Percentiles rank a stretch among this genome's conserved stretches.
Conservation (phyloP, 148 eudicot species). For the Fallopia convolvulus region DNA sequence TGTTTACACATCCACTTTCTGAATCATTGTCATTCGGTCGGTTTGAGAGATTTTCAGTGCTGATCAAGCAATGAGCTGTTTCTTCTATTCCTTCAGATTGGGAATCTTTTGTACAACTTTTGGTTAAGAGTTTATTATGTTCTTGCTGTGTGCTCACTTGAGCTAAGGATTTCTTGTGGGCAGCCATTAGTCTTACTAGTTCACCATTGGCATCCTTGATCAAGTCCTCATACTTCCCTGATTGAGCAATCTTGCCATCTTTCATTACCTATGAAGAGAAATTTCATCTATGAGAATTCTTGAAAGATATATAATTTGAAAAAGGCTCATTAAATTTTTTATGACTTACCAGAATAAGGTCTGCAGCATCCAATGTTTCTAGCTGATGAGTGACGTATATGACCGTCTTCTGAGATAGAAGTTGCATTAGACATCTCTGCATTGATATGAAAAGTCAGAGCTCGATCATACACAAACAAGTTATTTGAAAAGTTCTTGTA, state of each 20-base stretch:
- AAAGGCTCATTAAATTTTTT: not conserved
- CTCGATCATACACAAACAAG: not conserved
- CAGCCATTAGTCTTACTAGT: slow-evolving; percentile 59
- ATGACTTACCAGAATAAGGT: slow-evolving; percentile 66
- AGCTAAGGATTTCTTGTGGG: slow-evolving; percentile 55
- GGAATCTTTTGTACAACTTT: slow-evolving; percentile 17
- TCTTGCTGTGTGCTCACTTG: slow-evolving; percentile 47
- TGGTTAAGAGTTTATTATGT: slow-evolving; percentile 9
- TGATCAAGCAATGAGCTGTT: slow-evolving; percentile 20
- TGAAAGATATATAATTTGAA: not conserved
- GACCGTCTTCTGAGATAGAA: slow-evolving; percentile 58
- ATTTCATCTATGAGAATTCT: not conserved
- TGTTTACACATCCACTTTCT: slow-evolving; percentile 60
- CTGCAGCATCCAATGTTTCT: slow-evolving; percentile 76
- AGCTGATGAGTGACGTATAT: slow-evolving; percentile 82
- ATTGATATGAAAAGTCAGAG: not conserved
- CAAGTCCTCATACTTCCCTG: slow-evolving; percentile 67
- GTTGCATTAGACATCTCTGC: slow-evolving; percentile 71
- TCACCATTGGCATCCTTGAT: slow-evolving; percentile 48
- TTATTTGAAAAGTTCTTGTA: not conserved
- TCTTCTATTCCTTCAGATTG: slow-evolving; percentile 40
- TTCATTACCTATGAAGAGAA: slow-evolving; percentile 56
- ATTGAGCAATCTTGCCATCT: slow-evolving; percentile 66
- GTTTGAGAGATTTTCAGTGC: slow-evolving; percentile 13
- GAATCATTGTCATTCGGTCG: slow-evolving; percentile 28